phyloP scores from a whole-genome alignment of 2,329 filamentous ascomycete species.

The Pestalotiopsis fici region DNA sequence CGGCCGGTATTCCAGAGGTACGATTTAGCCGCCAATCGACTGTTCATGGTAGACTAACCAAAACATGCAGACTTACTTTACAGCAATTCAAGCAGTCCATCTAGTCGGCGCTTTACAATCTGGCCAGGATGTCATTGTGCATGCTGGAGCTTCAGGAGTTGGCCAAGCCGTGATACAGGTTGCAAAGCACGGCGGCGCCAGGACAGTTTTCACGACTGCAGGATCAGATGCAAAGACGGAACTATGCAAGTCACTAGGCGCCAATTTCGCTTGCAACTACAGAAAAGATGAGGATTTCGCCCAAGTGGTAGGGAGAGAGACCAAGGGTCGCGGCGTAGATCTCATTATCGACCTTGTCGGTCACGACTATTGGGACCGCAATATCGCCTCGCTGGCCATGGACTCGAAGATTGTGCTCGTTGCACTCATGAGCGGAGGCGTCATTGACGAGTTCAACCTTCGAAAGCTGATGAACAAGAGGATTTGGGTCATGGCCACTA shows the following conservation, averaged over 20 bases:
- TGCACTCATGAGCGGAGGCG: conserved; percentile 5
- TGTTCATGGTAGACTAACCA: neutral
- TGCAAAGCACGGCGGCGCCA: neutral
- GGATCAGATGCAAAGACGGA: neutral
- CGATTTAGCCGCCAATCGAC: neutral
- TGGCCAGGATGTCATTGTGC: conserved; percentile 12
- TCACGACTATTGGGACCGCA: conserved; percentile 6
- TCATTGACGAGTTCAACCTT: neutral
- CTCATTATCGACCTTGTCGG: neutral
- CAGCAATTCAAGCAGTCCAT: neutral
- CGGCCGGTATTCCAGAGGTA: neutral
- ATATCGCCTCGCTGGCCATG: neutral
- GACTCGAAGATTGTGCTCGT: neutral
- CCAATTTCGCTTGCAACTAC: neutral
- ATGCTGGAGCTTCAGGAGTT: neutral
- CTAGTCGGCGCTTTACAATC: neutral
- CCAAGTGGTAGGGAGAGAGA: neutral
- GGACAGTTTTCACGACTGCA: neutral
- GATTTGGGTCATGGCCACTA: conserved; percentile 1
- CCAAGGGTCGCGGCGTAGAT: neutral
- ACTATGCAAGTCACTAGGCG: neutral
- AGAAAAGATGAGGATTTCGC: neutral
- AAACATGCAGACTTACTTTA: neutral
- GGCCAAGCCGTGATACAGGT: conserved; percentile 6
- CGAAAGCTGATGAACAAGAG: conserved; percentile 7